Evolutionary conservation across 2,329 filamentous ascomycete species (phyloP).

Genomic region (Sporothrix phasma): DNA sequence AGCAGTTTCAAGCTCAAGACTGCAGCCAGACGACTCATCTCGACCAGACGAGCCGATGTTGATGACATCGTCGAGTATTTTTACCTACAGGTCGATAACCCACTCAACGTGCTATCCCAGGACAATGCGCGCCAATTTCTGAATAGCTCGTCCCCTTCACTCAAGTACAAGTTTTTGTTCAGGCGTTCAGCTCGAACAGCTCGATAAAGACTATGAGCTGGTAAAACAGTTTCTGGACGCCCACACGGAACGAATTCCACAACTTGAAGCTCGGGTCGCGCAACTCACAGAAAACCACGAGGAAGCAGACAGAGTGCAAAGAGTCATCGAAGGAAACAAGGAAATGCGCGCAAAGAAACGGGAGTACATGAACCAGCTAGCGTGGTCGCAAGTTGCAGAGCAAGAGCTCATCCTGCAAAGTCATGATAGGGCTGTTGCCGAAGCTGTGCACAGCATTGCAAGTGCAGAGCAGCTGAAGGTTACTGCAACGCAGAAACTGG

Average conservation of each 20-base stretch:
- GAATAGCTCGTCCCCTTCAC: constrained; percentile 66
- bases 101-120: constrained; percentile 89
- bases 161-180: constrained; percentile 97
- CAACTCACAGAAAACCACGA: constrained; percentile 48
- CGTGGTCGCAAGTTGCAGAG: constrained; percentile 80
- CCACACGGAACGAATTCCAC: constrained; percentile 53
- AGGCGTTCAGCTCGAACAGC: constrained; percentile 83
- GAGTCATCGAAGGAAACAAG: constrained; percentile 56
- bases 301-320: constrained; percentile 53
- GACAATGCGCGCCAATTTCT: constrained; percentile 92
- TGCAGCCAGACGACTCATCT: constrained; percentile 57
- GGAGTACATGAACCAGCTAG: constrained; percentile 54
- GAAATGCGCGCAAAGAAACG: constrained; percentile 52
- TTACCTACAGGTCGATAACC: constrained; percentile 89
- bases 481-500: constrained; percentile 40
- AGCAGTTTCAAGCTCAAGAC: constrained; percentile 85
- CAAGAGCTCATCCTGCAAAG: constrained; percentile 48
- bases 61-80: constrained; percentile 93
- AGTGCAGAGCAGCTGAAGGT: constrained; percentile 29
- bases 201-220: constrained; percentile 83
- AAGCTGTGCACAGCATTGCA: constrained; percentile 35
- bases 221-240: constrained; percentile 70
- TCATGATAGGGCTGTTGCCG: constrained; percentile 29
- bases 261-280: constrained; percentile 53
- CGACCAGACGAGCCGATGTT: constrained; percentile 74